Conservation (phyloP, 192 early-diverging fungal species). For the Mycoemilia scoparia region DNA sequence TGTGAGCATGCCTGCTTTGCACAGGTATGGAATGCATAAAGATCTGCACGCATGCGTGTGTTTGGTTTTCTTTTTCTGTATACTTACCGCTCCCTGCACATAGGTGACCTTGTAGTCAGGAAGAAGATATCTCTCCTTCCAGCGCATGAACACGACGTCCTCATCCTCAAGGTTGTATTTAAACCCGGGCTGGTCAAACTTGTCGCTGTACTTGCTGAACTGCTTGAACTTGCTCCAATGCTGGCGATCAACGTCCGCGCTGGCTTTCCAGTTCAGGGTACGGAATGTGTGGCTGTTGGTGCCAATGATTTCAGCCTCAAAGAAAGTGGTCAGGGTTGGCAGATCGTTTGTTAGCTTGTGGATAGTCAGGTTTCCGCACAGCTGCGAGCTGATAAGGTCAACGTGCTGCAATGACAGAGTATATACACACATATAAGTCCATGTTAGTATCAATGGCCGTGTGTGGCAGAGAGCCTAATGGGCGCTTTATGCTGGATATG, state of each 20-base stretch:
- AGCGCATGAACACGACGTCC: conserved; percentile 65
- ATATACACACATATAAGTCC: too few relatives aligned
- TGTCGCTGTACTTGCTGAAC: conserved; percentile 15
- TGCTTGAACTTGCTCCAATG: conserved; percentile 42
- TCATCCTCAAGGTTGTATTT: conserved; percentile 24
- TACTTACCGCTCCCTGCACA: conserved; percentile 37
- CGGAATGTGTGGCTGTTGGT: conserved; percentile 36
- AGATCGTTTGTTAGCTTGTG: conserved; percentile 50
- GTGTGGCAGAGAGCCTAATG: neutral
- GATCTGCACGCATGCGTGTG: neutral
- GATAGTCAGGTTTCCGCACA: conserved; percentile 58
- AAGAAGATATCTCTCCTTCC: conserved; percentile 76
- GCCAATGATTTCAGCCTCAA: conserved; percentile 61
- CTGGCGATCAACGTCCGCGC: conserved; percentile 41
- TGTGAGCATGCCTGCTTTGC: too few relatives aligned
- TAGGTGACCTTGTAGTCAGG: conserved; percentile 55
- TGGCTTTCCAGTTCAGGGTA: conserved; percentile 61
- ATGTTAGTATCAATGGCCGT: neutral
- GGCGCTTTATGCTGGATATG: neutral
- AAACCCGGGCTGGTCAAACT: conserved; percentile 18
- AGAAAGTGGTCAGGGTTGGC: conserved; percentile 55
- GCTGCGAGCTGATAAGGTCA: conserved; percentile 41
- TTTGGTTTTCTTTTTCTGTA: neutral
- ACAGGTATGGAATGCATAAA: too few relatives aligned
- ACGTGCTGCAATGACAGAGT: conserved; percentile 29